Evolutionary conservation across 805 yeast species (phyloP).

Genomic region (Candida arabinofermentans): DNA sequence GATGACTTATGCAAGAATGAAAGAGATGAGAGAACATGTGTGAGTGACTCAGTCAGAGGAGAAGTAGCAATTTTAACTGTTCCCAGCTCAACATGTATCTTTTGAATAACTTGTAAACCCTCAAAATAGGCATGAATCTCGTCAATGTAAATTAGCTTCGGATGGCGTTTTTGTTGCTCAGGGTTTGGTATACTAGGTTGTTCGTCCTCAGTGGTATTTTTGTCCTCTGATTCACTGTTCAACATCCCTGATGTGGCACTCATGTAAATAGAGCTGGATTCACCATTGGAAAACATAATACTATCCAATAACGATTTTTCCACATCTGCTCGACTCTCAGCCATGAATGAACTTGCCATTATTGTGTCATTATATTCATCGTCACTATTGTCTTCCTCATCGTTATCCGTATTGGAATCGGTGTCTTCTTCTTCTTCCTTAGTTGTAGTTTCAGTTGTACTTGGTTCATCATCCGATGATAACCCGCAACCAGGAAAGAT

Average conservation of each 20-base stretch:
- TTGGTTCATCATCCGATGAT: slow-evolving; percentile 4
- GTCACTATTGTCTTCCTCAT: slow-evolving; percentile 22
- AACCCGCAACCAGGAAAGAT: slow-evolving; percentile 29
- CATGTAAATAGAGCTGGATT: slow-evolving; percentile 72
- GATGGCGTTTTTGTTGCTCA: slow-evolving; percentile 1
- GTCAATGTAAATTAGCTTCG: slow-evolving; percentile 33
- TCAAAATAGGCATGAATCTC: slow-evolving; percentile 40
- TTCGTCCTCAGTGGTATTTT: background rate
- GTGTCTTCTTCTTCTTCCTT: slow-evolving; percentile 8
- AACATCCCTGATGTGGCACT: slow-evolving; percentile 65
- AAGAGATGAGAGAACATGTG: slow-evolving; percentile 36
- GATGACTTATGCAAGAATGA: slow-evolving; percentile 26
- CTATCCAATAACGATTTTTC: slow-evolving; percentile 43
- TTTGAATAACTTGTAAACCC: slow-evolving; percentile 36
- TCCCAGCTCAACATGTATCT: slow-evolving; percentile 38
- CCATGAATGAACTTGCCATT: slow-evolving; percentile 34
- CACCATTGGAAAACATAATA: slow-evolving; percentile 62
- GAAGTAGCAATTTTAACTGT: slow-evolving; percentile 39
- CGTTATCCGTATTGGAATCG: slow-evolving; percentile 20
- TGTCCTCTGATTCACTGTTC: slow-evolving; percentile 6
- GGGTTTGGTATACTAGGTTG: background rate
- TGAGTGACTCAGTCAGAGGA: slow-evolving; percentile 39
- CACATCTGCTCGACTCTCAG: slow-evolving; percentile 28
- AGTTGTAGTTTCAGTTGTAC: background rate
- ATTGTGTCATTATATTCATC: slow-evolving; percentile 35